Base-by-base conservation (phyloP, 2,329 filamentous ascomycete genomes). In the Emergomyces orientalis region DNA sequence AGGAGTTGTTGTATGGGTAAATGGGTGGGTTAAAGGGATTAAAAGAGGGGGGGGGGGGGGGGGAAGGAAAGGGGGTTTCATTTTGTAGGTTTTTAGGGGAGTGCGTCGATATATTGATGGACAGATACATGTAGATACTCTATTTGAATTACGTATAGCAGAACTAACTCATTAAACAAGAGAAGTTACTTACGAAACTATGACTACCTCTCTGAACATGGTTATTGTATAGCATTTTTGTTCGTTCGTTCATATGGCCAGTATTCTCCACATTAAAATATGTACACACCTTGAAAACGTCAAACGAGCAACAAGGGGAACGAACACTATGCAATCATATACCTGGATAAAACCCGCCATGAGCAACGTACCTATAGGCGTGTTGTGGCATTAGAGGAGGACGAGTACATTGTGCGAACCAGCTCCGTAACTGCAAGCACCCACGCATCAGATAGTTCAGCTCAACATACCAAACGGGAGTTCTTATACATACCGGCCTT, bases 241-340 rank as follows among this genome's bases (percentile, higher is more conserved):
- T 47, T 22, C 43, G 9, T 47, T 11, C n/a, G n/a, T 47, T 13
- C n/a, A 25, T 19, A 7, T 19, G 41, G n/a, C 43, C 43, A 3
- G 9, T 22, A 22, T 22, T 25, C n/a, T n/a, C 6, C 11, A 8
- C 19, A 17, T 2, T 22, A 8, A 8, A 45, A 45, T 45, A 22
- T 45, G 19, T 17, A 45, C n/a, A 25, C n/a, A 4, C 34, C 34
- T 7, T 37, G 34, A 37, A 37, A 37, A 37, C 1, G 8, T 7
- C 34, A 37, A 37, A 93, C 97, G 75, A 92, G 82, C 3, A 30
- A 45, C 43, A 8, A 22, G n/a, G 5, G 19, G 43, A 45, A 25
- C 8, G 43, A 25, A 47, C n/a, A 13, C 43, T 47, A 11, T 22
- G 43, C n/a, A 25, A 47, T 47, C 45, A 47, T 25, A 47, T 47